phyloP scores from a whole-genome alignment of 2,329 filamentous ascomycete species.

The Botrytis byssoidea region DNA sequence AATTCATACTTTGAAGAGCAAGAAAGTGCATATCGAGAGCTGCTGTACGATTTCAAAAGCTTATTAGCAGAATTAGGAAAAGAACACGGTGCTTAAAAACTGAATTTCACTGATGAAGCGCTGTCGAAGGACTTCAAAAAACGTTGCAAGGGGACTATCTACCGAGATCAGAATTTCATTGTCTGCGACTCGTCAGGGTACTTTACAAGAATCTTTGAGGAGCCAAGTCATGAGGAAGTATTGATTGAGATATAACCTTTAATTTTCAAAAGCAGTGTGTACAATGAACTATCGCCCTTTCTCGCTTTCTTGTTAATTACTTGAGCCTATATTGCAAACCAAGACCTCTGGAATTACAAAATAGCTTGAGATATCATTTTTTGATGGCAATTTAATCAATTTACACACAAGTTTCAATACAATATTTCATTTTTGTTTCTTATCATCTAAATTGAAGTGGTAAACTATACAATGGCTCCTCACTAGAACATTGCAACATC shows the following conservation, averaged over 20 bases:
- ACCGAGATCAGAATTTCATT: neutral
- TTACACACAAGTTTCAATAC: neutral
- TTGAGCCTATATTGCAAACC: neutral
- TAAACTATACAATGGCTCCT: fast-evolving
- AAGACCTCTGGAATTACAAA: neutral
- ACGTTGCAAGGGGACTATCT: neutral
- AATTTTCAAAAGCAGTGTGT: too few species aligned
- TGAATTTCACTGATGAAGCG: too few species aligned
- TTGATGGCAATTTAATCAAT: neutral
- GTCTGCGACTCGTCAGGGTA: neutral
- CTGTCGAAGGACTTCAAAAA: neutral
- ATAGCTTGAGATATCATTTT: neutral
- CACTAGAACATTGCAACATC: neutral
- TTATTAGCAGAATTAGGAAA: neutral
- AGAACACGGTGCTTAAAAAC: too few species aligned
- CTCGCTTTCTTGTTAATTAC: neutral
- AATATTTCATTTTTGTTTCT: neutral
- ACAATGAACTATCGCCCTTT: neutral
- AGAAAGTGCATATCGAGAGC: neutral
- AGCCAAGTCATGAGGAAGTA: neutral
- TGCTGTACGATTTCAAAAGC: neutral
- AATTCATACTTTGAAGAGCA: neutral
- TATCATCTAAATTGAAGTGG: neutral
- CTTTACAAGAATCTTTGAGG: neutral
- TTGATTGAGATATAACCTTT: neutral